Percentiles rank a stretch among this genome's conserved stretches.
phyloP scores from a whole-genome alignment of 1,139 yeast species.

The Magnusiomyces clavatus region DNA sequence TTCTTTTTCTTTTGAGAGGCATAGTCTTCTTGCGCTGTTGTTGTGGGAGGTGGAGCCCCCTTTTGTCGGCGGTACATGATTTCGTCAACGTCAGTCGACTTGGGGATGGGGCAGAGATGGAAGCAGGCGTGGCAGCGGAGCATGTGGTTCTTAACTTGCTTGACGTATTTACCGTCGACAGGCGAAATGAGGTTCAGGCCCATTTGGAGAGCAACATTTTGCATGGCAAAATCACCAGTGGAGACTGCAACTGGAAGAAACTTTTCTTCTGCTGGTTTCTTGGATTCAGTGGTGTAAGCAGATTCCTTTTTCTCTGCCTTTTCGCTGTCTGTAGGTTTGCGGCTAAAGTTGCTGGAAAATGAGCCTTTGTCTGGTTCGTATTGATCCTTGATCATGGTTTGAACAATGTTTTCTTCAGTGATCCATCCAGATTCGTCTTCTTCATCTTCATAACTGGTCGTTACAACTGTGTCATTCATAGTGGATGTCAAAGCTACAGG shows the following conservation, averaged over 20 bases:
- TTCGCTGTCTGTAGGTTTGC: neutral
- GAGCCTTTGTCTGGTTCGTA: conserved; percentile 34
- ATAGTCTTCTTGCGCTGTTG: conserved; percentile 38
- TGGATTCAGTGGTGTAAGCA: conserved; percentile 31
- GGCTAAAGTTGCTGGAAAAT: neutral
- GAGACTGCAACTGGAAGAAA: conserved; percentile 67
- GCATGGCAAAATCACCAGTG: conserved; percentile 96
- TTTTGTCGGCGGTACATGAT: conserved; percentile 6
- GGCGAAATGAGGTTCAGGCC: conserved; percentile 82
- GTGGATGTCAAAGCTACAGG: conserved; percentile 1
- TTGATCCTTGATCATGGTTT: conserved; percentile 58
- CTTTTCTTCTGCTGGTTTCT: conserved; percentile 15
- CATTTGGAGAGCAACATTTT: conserved; percentile 86
- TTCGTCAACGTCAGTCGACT: conserved; percentile 21
- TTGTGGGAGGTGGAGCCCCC: conserved; percentile 7
- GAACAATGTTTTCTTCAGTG: conserved; percentile 74
- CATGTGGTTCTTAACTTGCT: conserved; percentile 84
- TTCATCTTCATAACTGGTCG: conserved; percentile 36
- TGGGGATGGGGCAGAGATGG: conserved; percentile 67
- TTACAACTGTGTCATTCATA: conserved; percentile 11
- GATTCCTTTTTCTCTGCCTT: neutral
- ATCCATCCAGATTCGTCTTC: conserved; percentile 84
- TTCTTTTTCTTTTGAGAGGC: conserved; percentile 48
- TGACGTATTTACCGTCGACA: conserved; percentile 77
- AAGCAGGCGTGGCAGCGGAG: conserved; percentile 97